phyloP scores from a whole-genome alignment of 768 basidiomycete species.

The Pseudohyphozyma bogoriensis region DNA sequence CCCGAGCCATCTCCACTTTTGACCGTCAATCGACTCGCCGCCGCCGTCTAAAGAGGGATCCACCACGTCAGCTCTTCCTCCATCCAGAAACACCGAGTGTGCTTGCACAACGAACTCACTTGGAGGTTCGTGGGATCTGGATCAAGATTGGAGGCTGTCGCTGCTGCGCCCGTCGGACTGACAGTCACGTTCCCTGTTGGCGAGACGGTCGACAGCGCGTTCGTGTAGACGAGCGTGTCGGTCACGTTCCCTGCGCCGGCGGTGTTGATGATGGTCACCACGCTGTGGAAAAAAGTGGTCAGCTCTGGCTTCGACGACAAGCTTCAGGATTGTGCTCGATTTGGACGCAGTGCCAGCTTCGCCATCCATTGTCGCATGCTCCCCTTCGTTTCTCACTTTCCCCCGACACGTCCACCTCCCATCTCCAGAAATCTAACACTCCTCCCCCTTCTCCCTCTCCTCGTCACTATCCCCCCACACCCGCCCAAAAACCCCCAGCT shows the following conservation, averaged over 20 bases:
- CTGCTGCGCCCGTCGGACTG: not conserved
- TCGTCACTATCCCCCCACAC: not conserved
- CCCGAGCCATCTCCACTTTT: too few relatives aligned
- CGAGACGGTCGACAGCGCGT: slow-evolving; percentile 2
- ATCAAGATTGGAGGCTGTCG: not conserved
- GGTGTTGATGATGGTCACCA: slow-evolving; percentile 7
- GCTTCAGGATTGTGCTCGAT: too few relatives aligned
- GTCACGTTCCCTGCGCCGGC: not conserved
- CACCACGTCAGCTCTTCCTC: too few relatives aligned
- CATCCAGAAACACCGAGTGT: too few relatives aligned
- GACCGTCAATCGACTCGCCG: too few relatives aligned
- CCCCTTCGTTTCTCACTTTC: not conserved
- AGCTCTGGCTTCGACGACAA: too few relatives aligned
- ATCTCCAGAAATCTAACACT: too few relatives aligned
- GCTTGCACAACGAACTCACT: slow-evolving; percentile 3
- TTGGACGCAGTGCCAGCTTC: not conserved
- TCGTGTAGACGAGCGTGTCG: slow-evolving; percentile 17
- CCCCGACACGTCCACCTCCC: not conserved
- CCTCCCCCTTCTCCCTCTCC: not conserved
- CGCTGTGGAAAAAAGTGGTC: not conserved
- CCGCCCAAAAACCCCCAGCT: not conserved
- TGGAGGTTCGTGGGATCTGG: slow-evolving; percentile 13
- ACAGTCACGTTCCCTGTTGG: slow-evolving; percentile 22
- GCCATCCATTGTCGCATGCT: too few relatives aligned
- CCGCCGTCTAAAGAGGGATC: too few relatives aligned